phyloP scores from a whole-genome alignment of 2,329 filamentous ascomycete genomes.

The Tolypocladium album region DNA sequence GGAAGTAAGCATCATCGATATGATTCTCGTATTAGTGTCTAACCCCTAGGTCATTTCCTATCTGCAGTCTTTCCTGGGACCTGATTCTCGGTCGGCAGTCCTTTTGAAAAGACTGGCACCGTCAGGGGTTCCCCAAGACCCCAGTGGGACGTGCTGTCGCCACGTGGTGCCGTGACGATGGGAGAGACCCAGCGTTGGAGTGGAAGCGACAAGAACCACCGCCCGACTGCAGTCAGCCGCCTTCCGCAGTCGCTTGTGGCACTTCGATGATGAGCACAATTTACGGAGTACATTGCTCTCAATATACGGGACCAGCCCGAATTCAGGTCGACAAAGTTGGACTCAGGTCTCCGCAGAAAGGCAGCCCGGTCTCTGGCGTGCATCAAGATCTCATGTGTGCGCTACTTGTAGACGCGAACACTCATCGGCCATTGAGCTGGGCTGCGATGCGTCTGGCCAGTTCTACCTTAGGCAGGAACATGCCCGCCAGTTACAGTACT shows the following conservation, averaged over 20 bases:
- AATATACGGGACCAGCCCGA: background rate
- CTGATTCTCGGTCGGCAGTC: background rate
- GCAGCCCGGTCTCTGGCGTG: background rate
- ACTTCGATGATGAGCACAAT: background rate
- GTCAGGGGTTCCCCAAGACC: too few species aligned
- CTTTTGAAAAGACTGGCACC: background rate
- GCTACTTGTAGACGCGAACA: background rate
- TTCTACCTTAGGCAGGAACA: background rate
- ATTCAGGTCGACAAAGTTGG: background rate
- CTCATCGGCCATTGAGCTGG: background rate
- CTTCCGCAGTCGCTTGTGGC: background rate
- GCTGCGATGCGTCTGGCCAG: background rate
- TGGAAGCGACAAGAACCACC: background rate
- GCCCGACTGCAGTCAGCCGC: background rate
- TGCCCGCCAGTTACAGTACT: background rate
- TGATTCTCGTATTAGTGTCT: background rate
- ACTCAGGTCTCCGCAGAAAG: background rate
- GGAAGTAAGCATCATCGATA: background rate
- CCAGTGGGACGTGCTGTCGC: background rate
- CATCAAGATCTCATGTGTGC: too few species aligned
- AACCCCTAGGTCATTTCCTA: background rate
- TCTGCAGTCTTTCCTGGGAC: background rate
- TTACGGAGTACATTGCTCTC: background rate
- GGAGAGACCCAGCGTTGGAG: background rate
- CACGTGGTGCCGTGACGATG: background rate